These are phyloP conservation scores for Colletotrichum scovillei DNA, from an alignment of 2,329 filamentous ascomycete genomes.

Conservation along the genomic window DNA sequence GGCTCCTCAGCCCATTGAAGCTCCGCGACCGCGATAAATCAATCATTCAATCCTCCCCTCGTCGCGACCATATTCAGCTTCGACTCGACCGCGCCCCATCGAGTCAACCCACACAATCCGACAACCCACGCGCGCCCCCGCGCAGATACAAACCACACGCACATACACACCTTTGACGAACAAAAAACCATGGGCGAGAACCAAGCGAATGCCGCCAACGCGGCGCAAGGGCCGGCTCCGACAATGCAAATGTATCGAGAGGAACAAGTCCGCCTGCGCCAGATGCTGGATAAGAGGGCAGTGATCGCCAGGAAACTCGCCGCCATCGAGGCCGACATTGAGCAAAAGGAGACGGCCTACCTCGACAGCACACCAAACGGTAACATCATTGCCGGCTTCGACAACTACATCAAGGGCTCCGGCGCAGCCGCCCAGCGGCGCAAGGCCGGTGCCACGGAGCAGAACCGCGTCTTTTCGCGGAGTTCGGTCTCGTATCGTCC, in stretches of 20 bases:
- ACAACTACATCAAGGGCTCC: constrained; percentile 95
- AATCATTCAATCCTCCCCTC: background rate
- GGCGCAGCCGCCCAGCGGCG: constrained; percentile 73
- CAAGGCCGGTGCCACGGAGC: constrained; percentile 73
- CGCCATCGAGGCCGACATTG: constrained; percentile 80
- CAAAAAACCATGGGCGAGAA: constrained; percentile 33
- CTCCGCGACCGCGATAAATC: constrained; percentile 14
- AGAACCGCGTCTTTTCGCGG: constrained; percentile 79
- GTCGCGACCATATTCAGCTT: constrained; percentile 1
- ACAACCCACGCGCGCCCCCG: background rate
- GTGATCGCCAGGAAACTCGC: constrained; percentile 49
- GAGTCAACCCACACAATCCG: background rate
- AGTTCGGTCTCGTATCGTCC: constrained; percentile 72
- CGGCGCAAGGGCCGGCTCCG: constrained; percentile 41
- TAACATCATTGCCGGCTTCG: constrained; percentile 98
- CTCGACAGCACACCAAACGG: constrained; percentile 89
- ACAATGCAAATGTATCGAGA: constrained; percentile 62
- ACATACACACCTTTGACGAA: background rate
- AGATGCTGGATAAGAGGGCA: constrained; percentile 55
- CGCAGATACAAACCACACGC: background rate
- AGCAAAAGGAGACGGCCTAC: constrained; percentile 85
- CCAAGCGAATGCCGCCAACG: constrained; percentile 27
- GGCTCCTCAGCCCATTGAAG: constrained; percentile 15
- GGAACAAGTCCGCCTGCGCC: constrained; percentile 59
- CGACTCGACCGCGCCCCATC: constrained; percentile 13